These are phyloP conservation scores for Persicaria tinctoria DNA, from an alignment of 148 eudicot species.

Conservation along the genomic window DNA sequence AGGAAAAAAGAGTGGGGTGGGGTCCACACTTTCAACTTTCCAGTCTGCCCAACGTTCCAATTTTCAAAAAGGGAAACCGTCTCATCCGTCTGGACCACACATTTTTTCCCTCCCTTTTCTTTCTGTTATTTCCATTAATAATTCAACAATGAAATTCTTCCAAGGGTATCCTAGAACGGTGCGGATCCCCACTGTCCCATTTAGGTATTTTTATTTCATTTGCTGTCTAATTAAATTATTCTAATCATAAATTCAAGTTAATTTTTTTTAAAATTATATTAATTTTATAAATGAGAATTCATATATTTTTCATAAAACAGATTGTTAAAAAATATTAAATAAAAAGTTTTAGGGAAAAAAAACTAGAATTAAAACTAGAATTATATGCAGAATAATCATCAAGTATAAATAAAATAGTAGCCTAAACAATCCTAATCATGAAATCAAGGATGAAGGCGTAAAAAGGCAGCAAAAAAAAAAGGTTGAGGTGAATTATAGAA, in stretches of 20 bases:
- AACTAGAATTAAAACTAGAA: too few relatives aligned
- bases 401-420: neutral
- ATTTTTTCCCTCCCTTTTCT: slow-evolving; percentile 2
- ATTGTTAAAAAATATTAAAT: too few relatives aligned
- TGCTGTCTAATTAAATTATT: too few relatives aligned
- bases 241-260: too few relatives aligned
- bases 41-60: slow-evolving; percentile 13
- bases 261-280: too few relatives aligned
- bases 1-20: neutral
- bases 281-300: too few relatives aligned
- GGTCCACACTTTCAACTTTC: slow-evolving; percentile 6
- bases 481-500: neutral
- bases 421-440: neutral
- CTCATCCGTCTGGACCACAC: slow-evolving; percentile 9
- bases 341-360: too few relatives aligned
- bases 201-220: neutral
- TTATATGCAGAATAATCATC: too few relatives aligned
- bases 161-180: neutral
- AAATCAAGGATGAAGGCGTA: slow-evolving; percentile 3
- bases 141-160: neutral
- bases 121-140: neutral
- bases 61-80: slow-evolving; percentile 7
- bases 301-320: too few relatives aligned
- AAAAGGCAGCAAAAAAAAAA: neutral
- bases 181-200: neutral